phyloP scores from a whole-genome alignment of 345 rosid genomes.

The Salix arbutifolia region DNA sequence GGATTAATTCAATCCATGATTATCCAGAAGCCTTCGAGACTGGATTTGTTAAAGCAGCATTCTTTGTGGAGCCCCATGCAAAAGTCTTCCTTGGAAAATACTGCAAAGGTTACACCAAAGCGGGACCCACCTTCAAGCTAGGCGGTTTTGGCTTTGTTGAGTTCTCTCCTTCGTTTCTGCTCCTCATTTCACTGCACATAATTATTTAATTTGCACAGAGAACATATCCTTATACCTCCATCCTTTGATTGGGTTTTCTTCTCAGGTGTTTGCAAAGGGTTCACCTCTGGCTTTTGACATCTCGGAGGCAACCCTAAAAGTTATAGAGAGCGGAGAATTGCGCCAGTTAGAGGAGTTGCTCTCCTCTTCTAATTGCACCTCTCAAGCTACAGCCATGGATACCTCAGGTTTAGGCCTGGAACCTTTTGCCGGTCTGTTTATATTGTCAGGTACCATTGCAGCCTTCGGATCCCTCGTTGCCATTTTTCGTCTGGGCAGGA shows the following conservation, averaged over 20 bases:
- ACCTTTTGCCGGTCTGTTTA: slow-evolving; percentile 15
- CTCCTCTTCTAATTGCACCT: slow-evolving; percentile 18
- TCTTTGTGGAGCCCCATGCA: slow-evolving; percentile 30
- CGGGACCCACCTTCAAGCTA: slow-evolving; percentile 25
- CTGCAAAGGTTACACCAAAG: slow-evolving; percentile 25
- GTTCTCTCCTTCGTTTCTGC: background rate
- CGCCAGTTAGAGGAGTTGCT: slow-evolving; percentile 7
- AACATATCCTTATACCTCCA: no score
- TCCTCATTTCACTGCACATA: no score
- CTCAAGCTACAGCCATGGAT: background rate
- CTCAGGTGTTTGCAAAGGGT: slow-evolving; percentile 27
- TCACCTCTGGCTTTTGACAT: slow-evolving; percentile 24
- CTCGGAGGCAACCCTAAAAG: slow-evolving; percentile 26
- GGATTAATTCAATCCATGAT: slow-evolving; percentile 14
- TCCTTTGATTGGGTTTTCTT: background rate
- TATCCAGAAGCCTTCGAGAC: slow-evolving; percentile 16
- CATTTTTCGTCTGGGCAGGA: background rate
- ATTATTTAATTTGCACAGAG: no score
- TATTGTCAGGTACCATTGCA: slow-evolving; percentile 20
- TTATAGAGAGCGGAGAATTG: slow-evolving; percentile 24
- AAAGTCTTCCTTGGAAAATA: slow-evolving; percentile 27
- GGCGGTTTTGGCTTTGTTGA: slow-evolving; percentile 33
- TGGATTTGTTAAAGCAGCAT: slow-evolving; percentile 25
- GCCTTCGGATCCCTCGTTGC: background rate
- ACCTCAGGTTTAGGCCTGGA: slow-evolving; percentile 12